phyloP scores from a whole-genome alignment of 1,139 yeast genomes.

The Entelexis paramagnoliae region DNA sequence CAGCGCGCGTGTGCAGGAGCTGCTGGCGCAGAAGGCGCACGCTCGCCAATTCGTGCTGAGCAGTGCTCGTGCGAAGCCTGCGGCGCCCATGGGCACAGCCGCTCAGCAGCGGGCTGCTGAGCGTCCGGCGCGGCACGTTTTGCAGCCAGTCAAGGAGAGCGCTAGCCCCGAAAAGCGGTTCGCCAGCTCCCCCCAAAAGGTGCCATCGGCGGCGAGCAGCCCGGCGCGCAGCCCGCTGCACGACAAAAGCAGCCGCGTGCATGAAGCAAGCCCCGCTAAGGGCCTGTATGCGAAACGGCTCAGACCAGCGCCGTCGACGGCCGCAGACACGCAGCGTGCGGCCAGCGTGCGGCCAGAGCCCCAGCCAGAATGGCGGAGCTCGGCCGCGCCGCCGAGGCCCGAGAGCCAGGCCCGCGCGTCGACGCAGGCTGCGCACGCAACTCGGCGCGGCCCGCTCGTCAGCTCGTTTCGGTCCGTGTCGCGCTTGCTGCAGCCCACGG shows the following conservation, averaged over 20 bases:
- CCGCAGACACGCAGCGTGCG: neutral
- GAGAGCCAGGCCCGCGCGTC: neutral
- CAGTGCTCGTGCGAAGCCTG: neutral
- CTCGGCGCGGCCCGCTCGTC: neutral
- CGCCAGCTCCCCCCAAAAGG: neutral
- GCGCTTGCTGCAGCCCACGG: conserved; percentile 16
- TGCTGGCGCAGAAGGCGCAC: conserved; percentile 3
- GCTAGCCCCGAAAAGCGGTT: conserved; percentile 5
- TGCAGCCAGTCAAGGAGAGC: neutral
- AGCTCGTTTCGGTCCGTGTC: conserved; percentile 7
- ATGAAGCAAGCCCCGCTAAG: conserved; percentile 1
- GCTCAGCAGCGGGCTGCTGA: neutral
- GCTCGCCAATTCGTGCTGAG: neutral
- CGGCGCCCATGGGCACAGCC: neutral
- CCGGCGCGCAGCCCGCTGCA: neutral
- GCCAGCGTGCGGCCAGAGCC: neutral
- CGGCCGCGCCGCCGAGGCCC: neutral
- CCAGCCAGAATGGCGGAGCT: neutral
- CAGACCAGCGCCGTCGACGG: neutral
- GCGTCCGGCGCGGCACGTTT: neutral
- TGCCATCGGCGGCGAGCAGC: neutral
- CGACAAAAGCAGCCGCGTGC: neutral
- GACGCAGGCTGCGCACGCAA: neutral
- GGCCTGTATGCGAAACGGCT: neutral
- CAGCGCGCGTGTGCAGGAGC: conserved; percentile 6